Base-by-base conservation (phyloP, 2,329 filamentous ascomycete species). In the Neoascochyta sp. region DNA sequence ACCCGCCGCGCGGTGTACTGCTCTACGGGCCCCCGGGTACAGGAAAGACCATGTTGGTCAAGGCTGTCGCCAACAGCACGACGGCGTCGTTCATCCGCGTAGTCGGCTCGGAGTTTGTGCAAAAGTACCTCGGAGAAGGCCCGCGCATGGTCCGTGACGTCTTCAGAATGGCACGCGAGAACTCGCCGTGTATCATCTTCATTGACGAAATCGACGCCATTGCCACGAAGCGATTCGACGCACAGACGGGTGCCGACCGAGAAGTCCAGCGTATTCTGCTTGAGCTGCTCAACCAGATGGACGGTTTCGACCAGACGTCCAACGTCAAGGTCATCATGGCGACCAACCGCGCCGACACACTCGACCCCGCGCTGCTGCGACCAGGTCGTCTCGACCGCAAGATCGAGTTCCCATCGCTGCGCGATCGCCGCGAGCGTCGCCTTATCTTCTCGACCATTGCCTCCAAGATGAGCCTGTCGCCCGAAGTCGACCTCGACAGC, bases 241-340 rank as follows among this genome's bases (percentile, higher is more conserved):
- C 92, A 14, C 92, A 98, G 68, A 98, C 92, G 4, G 92, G 92
- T 64, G 92, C 92, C 47, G 92, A 98, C 62, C 81, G 92, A 69
- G 92, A 98, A 68, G 92, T 98, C 10, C 92, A 98, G 71, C 90
- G 92, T 75, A 98, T 98, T 57, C 74, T 98, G 37, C 81, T 98
- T 39, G 92, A 98, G 66, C 73, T 98, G 48, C 81, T 98, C 45
- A 98, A 98, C 71, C 92, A 98, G 69, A 98, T 98, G 92, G 92
- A 98, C 63, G 92, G 92, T 46, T 98, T 98, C 71, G 92, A 98
- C 65, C 92, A 98, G 68, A 95, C 88, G 0, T 86, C 87, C 63
- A 98, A 98, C 66, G 92, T 98, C 68, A 98, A 98, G 73, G 92
- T 98, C 63, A 98, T 98, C 70, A 98, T 98, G 92, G 92, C 92